These are phyloP conservation scores for Bisporella sp. DNA, from an alignment of 2,329 filamentous ascomycete genomes.

Conservation along the genomic window DNA sequence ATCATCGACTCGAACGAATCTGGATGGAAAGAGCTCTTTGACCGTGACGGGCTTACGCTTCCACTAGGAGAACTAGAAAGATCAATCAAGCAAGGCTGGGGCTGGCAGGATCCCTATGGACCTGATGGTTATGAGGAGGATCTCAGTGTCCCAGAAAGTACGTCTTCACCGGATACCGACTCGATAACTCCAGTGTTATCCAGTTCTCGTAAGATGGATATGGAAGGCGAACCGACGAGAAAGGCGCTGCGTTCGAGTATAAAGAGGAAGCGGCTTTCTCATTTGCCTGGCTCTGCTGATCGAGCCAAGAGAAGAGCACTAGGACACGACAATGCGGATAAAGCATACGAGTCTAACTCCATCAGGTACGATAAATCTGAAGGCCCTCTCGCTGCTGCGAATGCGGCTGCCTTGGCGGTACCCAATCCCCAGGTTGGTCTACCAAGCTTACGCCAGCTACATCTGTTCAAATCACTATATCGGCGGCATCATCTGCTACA, in stretches of 20 bases:
- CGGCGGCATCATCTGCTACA: conserved; percentile 87
- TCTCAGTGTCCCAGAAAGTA: conserved; percentile 49
- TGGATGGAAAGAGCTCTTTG: conserved; percentile 90
- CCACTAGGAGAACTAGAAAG: conserved; percentile 76
- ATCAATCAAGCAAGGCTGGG: conserved; percentile 89
- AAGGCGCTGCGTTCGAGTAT: conserved; percentile 18
- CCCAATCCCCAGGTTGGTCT: conserved; percentile 77
- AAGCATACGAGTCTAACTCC: conserved; percentile 15
- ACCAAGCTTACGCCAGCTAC: conserved; percentile 70
- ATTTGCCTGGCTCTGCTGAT: conserved; percentile 13
- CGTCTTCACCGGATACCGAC: conserved; percentile 42
- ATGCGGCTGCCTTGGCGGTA: conserved; percentile 73
- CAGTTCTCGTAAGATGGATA: conserved; percentile 6
- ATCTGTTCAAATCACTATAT: conserved; percentile 95
- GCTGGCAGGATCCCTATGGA: conserved; percentile 85
- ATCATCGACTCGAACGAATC: conserved; percentile 90
- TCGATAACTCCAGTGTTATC: conserved; percentile 18
- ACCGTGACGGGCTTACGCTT: conserved; percentile 73
- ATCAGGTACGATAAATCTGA: conserved; percentile 45
- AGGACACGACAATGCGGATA: conserved; percentile 20
- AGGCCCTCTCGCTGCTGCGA: conserved; percentile 80
- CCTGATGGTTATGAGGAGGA: conserved; percentile 73
- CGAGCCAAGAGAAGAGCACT: conserved; percentile 25
- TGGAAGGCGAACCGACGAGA: conserved; percentile 12
- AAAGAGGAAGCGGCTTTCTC: conserved; percentile 26